Conservation (phyloP, 441 rosid genomes). For the Pelargonium fulgidum region DNA sequence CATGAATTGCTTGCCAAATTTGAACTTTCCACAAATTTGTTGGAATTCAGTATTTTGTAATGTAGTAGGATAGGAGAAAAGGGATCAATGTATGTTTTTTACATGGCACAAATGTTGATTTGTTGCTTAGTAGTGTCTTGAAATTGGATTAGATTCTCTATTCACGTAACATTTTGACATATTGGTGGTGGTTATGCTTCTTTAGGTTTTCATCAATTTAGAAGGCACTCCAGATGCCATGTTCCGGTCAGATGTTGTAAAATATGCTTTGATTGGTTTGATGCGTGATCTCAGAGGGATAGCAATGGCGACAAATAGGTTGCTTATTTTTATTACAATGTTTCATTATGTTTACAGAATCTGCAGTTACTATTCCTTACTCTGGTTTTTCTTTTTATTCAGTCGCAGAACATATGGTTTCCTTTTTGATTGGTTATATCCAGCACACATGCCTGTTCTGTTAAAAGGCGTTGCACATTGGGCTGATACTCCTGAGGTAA, state of each 20-base stretch:
- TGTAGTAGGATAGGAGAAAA: too few species aligned
- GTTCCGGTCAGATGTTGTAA: constrained; percentile 87
- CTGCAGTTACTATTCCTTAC: not conserved
- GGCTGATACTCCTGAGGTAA: constrained; percentile 98
- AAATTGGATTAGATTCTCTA: not conserved
- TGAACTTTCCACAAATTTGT: too few species aligned
- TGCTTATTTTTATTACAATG: constrained; percentile 2
- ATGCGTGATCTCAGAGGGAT: constrained; percentile 99
- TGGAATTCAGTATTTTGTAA: too few species aligned
- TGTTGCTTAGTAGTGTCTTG: constrained; percentile 2
- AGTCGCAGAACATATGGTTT: constrained; percentile 92
- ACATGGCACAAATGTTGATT: not conserved
- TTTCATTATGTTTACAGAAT: not conserved
- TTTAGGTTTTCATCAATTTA: constrained; percentile 70
- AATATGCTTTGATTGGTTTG: constrained; percentile 84
- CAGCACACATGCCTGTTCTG: constrained; percentile 90
- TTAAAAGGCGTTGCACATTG: constrained; percentile 86
- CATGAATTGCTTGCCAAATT: too few species aligned
- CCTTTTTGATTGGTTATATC: constrained; percentile 97
- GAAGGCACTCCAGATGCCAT: constrained; percentile 82
- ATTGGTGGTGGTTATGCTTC: constrained; percentile 20
- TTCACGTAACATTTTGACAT: not conserved
- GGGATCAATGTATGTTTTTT: too few species aligned
- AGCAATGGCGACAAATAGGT: constrained; percentile 97
- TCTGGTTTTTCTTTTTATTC: constrained; percentile 24